Percentiles rank a stretch among this genome's conserved stretches.
Conservation (phyloP, 2,329 filamentous ascomycete species). For the Colletotrichum simmondsii region DNA sequence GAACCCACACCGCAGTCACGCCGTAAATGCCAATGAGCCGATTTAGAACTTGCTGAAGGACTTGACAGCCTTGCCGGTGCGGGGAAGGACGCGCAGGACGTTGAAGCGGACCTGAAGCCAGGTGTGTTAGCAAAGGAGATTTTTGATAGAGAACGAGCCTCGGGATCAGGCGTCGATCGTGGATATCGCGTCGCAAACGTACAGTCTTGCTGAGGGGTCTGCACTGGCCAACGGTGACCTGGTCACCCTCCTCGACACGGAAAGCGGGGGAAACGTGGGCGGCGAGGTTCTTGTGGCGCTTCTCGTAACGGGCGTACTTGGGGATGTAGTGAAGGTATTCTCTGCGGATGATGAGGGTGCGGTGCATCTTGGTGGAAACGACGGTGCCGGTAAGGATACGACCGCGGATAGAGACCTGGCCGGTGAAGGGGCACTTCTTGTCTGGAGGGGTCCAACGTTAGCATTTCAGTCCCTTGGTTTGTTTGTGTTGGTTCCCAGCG, state of each 20-base stretch:
- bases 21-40: slow-evolving; percentile 64
- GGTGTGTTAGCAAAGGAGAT: slow-evolving; percentile 20
- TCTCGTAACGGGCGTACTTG: slow-evolving; percentile 99
- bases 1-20: slow-evolving; percentile 59
- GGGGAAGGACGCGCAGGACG: slow-evolving; percentile 97
- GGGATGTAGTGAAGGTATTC: slow-evolving; percentile 99
- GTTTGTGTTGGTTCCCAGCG: background rate
- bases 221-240: slow-evolving; percentile 99
- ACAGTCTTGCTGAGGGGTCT: slow-evolving; percentile 99
- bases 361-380: slow-evolving; percentile 99
- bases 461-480: slow-evolving; percentile 3
- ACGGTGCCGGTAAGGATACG: slow-evolving; percentile 99
- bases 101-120: slow-evolving; percentile 91
- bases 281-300: slow-evolving; percentile 99
- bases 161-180: background rate
- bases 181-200: slow-evolving; percentile 57
- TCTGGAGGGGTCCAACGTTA: slow-evolving; percentile 64
- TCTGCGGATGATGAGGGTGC: slow-evolving; percentile 98
- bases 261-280: slow-evolving; percentile 99
- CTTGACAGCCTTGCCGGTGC: slow-evolving; percentile 98
- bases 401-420: slow-evolving; percentile 98
- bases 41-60: slow-evolving; percentile 98
- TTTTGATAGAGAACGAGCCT: background rate
- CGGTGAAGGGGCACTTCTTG: slow-evolving; percentile 99
- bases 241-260: slow-evolving; percentile 99